Evolutionary conservation across 2,329 filamentous ascomycete species (phyloP), one percentile per base, ranked within the genome.

Genomic region (Colletotrichum falcatum): DNA sequence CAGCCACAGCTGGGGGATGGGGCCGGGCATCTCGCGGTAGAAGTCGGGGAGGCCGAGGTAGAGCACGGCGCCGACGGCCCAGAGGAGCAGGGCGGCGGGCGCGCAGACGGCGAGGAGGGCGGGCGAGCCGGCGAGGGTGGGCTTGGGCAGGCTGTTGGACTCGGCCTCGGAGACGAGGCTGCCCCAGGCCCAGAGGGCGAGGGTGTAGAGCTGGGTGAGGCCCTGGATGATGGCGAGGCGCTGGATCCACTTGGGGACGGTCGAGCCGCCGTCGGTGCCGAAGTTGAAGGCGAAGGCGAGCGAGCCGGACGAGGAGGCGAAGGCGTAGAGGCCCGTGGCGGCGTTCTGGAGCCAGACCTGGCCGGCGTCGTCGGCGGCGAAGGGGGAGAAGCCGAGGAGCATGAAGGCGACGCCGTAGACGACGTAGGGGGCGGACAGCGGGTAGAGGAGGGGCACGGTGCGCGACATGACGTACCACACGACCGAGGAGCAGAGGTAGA

Each of bases 251-350:
- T 88, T 84, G 76, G 87, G 89, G 48, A 90, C 86, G 12, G 89
- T 88, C 2, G 87, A 85, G 60, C 89, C 89, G 49, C 86, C 88
- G 81, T 90, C 88, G 73, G 88, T 87, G 65, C 89, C 89, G 74
- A 91, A 91, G 78, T 92, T 92, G 62, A 91, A 84, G 3, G 89
- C 86, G 75, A 92, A 92, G 81, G 89, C 91, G 65, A 92, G 83
- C 0, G 87, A 88, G 7, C 90, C 90, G 48, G 87, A 88, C 11
- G 89, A 85, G 3, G 90, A 90, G 3, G 89, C 90, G 6, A 86
- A 82, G 2, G 89, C 87, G 76, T 92, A 92, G 33, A 90, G 75
- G 4, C 83, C 89, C 2, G 88, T 89, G 9, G 88, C 90, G 5
- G 89, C 81, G 72, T 90, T 88, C 74, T 90, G 88, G 20, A 90